Evolutionary conservation across 164 flowering plant genomes (phyloP), one percentile per base, ranked within the genome.

Genomic region (Tetrastigma voinierianum): DNA sequence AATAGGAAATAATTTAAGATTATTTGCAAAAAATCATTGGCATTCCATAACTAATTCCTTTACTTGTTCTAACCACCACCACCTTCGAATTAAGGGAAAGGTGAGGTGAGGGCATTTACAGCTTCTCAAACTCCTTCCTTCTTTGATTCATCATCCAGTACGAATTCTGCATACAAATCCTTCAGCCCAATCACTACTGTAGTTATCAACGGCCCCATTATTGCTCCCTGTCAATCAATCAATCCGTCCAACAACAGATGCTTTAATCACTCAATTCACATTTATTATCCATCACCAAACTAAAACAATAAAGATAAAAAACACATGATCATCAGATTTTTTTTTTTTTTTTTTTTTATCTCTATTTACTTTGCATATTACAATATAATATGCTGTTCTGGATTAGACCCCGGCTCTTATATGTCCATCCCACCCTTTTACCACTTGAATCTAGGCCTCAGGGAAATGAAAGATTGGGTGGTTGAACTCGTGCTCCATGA

Each of bases 171-270:
- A 67, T 92, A 92, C 77, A 95, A 72, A 80, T 95, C 83, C 73
- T 92, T 95, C 6, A 94, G 72, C 16, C 93, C 96, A 59, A 91
- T 91, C 73, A 90, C 84, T 13, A 94, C 93, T 2, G 96, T 94
- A 9, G 93, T 90, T 56, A 94, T 86, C 67, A 91, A 76, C 2
- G 98, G 97, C 1, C 98, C 98, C 97, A 93, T 86, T 58, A 93
- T 87, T 5, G 98, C 98, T 63, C 98, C 98, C 98, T 91, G 90
- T 60, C 51, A 51, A 64, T 43, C 6, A 69, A 43, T 4, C 40
- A 32, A 32, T 32, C 40, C 40, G 6, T 32, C 40, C 40, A 32
- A 32, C 40, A 32, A 32, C 40, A 4, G 6, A 32, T 32, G 40
- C 40, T 32, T 32, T 32, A 25, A 51, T 23, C 14, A 49, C 61